Base-by-base conservation (phyloP, 345 rosid species). In the Aurinia saxatilis region DNA sequence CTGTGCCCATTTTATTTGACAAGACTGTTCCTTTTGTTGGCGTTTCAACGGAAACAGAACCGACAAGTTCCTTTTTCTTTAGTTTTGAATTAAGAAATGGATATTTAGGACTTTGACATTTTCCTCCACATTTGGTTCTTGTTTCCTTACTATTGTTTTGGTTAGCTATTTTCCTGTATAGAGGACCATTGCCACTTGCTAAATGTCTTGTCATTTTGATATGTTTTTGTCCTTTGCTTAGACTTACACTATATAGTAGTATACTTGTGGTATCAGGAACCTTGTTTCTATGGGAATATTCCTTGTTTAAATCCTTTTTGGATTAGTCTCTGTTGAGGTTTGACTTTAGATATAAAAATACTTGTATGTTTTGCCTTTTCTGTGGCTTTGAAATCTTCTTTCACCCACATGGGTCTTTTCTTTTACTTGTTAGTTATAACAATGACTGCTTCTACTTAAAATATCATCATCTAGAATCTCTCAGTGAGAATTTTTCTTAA, bases 141-240 rank as follows among this genome's bases (percentile, higher is more conserved):
- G 58, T 62, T 68, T 47, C 53, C 45, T 57, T 50, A 13, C 50
- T 64, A 46, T 57, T 47, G 54, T 55, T 68, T 68, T 47, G 61
- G 18, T 68, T 63, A 19, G n/a, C n/a, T n/a, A 50, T 31, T 54
- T 37, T 12, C 51, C 21, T 46, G 54, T 50, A 47, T 15, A 8
- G 48, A 71, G 70, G 75, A 65, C 65, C 71, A 55, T 55, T 31
- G 19, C 73, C 60, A 68, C 54, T 69, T 53, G 75, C 40, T 6
- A 19, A n/a, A 0, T 63, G 50, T 53, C 46, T 65, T 55, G 70
- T 65, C 70, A 54, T 35, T 34, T 34, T 56, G 40, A 56, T 39
- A 46, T 59, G 36, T 37, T 48, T 60, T 71, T 64, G 71, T 71
- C 56, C 3, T 33, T 8, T 57, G 31, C 35, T 57, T 36, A 64